Conservation (phyloP, 2,329 filamentous ascomycete species). For the Colletotrichum melonis region DNA sequence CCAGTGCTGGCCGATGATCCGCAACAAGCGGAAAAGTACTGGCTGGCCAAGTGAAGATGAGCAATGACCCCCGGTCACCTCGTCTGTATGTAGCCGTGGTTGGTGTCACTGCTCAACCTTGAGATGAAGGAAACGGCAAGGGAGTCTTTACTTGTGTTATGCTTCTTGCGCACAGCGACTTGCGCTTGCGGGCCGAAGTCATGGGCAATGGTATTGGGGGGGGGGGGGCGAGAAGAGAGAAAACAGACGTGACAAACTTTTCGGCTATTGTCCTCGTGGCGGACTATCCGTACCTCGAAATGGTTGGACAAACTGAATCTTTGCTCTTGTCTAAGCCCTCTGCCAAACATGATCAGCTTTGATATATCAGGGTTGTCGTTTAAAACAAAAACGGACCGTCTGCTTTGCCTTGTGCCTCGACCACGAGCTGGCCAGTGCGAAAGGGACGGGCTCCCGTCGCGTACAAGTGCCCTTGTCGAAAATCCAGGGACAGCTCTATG, state of each 20-base stretch:
- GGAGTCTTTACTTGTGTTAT: neutral
- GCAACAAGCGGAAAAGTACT: conserved; percentile 5
- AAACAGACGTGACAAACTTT: conserved; percentile 1
- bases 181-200: conserved; percentile 4
- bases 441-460: neutral
- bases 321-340: conserved; percentile 9
- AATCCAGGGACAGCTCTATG: neutral
- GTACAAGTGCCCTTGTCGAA: neutral
- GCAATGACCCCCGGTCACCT: neutral
- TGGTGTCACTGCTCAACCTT: neutral
- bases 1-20: conserved; percentile 25
- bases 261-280: neutral
- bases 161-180: neutral
- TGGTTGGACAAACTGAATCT: conserved; percentile 3
- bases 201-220: neutral
- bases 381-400: neutral
- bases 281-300: neutral
- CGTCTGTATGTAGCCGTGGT: neutral
- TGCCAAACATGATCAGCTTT: neutral
- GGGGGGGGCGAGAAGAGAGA: neutral
- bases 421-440: conserved; percentile 6
- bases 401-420: neutral
- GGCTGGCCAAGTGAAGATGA: conserved; percentile 15
- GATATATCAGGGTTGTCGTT: neutral
- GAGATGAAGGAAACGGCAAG: neutral